phyloP scores from a whole-genome alignment of 2,329 filamentous ascomycete genomes.

The Diaporthe humulicola region DNA sequence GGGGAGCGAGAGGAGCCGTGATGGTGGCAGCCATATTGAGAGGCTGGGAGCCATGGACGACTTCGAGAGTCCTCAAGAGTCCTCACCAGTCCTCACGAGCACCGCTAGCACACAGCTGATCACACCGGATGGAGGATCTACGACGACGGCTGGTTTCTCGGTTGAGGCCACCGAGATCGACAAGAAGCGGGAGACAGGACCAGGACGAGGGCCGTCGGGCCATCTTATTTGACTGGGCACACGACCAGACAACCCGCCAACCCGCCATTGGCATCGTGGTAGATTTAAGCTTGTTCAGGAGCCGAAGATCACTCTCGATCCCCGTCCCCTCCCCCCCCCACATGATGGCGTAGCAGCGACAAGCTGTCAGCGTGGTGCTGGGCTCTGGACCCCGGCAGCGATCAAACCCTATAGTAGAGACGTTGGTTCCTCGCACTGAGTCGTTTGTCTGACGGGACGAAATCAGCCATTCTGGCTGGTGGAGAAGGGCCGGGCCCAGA shows the following conservation, averaged over 20 bases:
- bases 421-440: constrained; percentile 26
- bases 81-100: neutral
- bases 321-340: neutral
- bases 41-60: constrained; percentile 12
- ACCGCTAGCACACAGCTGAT: constrained; percentile 12
- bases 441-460: constrained; percentile 22
- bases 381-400: constrained; percentile 9
- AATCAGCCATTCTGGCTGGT: constrained; percentile 4
- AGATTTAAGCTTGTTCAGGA: constrained; percentile 31
- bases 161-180: constrained; percentile 28
- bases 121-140: constrained; percentile 18
- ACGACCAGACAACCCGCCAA: neutral
- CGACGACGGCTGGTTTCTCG: neutral
- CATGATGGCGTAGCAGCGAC: constrained; percentile 16
- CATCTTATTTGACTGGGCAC: constrained; percentile 22
- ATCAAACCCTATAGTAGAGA: constrained; percentile 25
- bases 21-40: constrained; percentile 30
- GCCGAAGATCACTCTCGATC: constrained; percentile 27
- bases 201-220: constrained; percentile 26
- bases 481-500: neutral
- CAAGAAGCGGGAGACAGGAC: constrained; percentile 2
- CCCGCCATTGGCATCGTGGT: constrained; percentile 9
- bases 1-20: constrained; percentile 51
- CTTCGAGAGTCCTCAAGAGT: too few species aligned
- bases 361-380: constrained; percentile 17